A percentile compares a stretch with the other conserved stretches of the same genome.
Evolutionary conservation across 169 alveolate species (phyloP).

Genomic region (Plasmodium yoelii): DNA sequence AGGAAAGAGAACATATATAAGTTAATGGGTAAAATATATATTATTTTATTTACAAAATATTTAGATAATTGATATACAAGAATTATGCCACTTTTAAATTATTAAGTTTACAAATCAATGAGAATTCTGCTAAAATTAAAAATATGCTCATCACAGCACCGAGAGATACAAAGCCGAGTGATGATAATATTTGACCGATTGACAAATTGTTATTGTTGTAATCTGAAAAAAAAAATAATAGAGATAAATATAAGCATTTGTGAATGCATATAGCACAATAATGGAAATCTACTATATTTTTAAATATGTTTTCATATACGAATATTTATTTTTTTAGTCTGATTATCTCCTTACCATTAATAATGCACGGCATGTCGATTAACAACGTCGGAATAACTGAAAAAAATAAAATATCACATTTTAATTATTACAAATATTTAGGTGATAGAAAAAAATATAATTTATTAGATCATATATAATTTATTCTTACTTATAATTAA

Average conservation of each 20-base stretch:
- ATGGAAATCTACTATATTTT: not conserved
- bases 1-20: not conserved
- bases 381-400: slow-evolving; percentile 38
- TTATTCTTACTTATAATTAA: slow-evolving; percentile 32
- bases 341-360: slow-evolving; percentile 27
- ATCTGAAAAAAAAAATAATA: slow-evolving; percentile 25
- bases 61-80: not conserved
- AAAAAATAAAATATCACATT: not conserved
- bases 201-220: slow-evolving; percentile 37
- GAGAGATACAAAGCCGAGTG: slow-evolving; percentile 25
- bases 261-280: not conserved
- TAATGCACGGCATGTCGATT: slow-evolving; percentile 25
- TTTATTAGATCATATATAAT: no score
- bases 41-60: not conserved
- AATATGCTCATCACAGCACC: slow-evolving; percentile 52
- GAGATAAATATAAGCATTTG: not conserved
- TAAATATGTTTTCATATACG: not conserved
- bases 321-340: not conserved
- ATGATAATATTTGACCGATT: slow-evolving; percentile 21
- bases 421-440: not conserved
- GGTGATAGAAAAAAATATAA: not conserved
- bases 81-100: not conserved
- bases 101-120: slow-evolving; percentile 49
- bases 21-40: not conserved
- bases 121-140: slow-evolving; percentile 54